Percentiles rank a stretch among this genome's conserved stretches.
phyloP scores from a whole-genome alignment of 73 alveolate species.

The Tetrahymena borealis region DNA sequence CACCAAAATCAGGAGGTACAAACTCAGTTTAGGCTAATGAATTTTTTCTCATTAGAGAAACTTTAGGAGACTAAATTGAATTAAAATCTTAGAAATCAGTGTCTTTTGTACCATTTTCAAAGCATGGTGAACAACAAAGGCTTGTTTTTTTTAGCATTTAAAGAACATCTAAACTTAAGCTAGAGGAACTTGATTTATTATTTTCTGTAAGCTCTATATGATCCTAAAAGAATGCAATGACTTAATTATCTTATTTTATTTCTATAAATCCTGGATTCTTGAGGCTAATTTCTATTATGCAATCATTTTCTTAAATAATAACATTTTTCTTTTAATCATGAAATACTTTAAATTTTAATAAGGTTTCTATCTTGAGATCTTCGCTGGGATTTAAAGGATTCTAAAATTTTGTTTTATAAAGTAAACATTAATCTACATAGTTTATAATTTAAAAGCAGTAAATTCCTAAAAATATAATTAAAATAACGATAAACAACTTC shows the following conservation, averaged over 20 bases:
- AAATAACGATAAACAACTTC: too few species aligned
- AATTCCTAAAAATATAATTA: too few species aligned
- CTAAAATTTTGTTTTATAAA: background rate
- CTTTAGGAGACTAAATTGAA: background rate
- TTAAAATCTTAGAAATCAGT: background rate
- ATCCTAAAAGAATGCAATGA: conserved; percentile 10
- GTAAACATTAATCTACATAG: background rate
- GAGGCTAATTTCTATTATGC: background rate
- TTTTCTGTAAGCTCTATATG: conserved; percentile 14
- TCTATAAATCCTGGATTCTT: background rate
- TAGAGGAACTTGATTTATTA: conserved; percentile 9
- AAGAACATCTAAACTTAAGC: background rate
- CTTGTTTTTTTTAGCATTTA: background rate
- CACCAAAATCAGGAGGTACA: conserved; percentile 27
- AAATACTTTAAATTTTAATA: conserved; percentile 15
- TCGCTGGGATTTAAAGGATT: conserved; percentile 30
- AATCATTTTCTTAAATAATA: background rate
- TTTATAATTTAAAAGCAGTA: background rate
- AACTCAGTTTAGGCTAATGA: background rate
- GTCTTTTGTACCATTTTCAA: background rate
- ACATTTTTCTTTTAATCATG: background rate
- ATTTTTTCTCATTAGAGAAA: background rate
- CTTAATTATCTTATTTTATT: conserved; percentile 1
- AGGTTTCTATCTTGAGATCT: conserved; percentile 6
- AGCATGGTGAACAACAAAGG: background rate